Evolutionary conservation across 202 grass and related monocot genomes (phyloP).

Genomic region (Carex sylvatica): DNA sequence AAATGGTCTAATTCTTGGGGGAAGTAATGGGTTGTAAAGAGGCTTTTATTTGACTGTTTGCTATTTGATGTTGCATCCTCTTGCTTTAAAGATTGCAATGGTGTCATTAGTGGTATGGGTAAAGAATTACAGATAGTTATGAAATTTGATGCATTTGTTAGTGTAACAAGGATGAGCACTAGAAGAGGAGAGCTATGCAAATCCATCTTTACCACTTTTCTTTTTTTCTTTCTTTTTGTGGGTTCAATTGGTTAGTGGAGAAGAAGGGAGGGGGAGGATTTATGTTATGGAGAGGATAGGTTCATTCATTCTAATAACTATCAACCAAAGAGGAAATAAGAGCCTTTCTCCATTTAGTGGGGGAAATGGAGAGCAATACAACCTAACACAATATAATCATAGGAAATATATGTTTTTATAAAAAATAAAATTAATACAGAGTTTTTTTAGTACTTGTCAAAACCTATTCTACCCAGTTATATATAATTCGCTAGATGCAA

Average conservation of each 20-base stretch:
- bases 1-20: slow-evolving; percentile 95
- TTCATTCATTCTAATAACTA: not conserved
- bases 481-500: too few relatives aligned
- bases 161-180: slow-evolving; percentile 18
- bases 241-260: not conserved
- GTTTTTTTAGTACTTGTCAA: not conserved
- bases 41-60: slow-evolving; percentile 19
- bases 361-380: not conserved
- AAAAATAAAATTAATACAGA: not conserved
- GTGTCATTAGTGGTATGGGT: not conserved
- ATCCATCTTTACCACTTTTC: not conserved
- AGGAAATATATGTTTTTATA: not conserved
- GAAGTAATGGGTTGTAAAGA: slow-evolving; percentile 79
- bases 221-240: not conserved
- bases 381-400: not conserved
- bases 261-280: slow-evolving; percentile 1
- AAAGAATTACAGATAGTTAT: not conserved
- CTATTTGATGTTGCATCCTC: not conserved
- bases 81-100: slow-evolving; percentile 23
- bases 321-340: not conserved
- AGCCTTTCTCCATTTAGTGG: not conserved
- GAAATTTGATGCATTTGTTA: not conserved
- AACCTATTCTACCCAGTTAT: not conserved
- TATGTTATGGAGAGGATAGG: not conserved
- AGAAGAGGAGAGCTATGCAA: not conserved